Percentiles rank a stretch among this genome's conserved stretches.
Evolutionary conservation across 345 rosid species (phyloP).

Genomic region (Barbarea vulgaris): DNA sequence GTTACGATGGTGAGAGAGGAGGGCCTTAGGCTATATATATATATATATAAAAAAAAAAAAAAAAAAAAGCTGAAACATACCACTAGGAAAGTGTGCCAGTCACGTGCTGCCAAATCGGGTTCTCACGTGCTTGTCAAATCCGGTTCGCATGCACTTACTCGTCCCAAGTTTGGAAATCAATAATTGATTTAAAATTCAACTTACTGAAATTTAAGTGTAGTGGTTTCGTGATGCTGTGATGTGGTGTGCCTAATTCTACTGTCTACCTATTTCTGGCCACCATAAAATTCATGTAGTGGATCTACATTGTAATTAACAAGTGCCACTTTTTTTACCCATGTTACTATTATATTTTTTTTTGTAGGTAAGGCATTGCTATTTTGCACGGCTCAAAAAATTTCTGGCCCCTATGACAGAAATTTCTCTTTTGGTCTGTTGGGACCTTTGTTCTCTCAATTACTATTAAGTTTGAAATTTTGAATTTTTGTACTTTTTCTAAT

Average conservation of each 20-base stretch:
- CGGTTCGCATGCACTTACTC: constrained; percentile 35
- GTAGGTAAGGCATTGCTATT: not conserved
- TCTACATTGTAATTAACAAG: not conserved
- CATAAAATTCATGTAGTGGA: not conserved
- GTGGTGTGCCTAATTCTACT: not conserved
- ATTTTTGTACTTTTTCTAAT: not conserved
- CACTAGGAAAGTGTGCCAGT: constrained; percentile 39
- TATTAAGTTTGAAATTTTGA: not conserved
- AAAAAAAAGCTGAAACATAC: constrained; percentile 51
- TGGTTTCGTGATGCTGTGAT: not conserved
- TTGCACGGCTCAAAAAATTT: not conserved
- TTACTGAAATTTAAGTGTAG: not conserved
- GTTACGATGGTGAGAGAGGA: constrained; percentile 17
- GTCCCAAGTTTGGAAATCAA: constrained; percentile 25
- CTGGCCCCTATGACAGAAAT: not conserved
- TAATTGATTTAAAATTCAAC: constrained; percentile 1
- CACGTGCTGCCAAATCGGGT: constrained; percentile 36
- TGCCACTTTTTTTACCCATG: not conserved
- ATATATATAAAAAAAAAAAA: too few species aligned
- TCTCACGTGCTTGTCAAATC: constrained; percentile 34
- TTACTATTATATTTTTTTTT: too few species aligned
- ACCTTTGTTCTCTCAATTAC: not conserved
- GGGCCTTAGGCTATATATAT: not conserved
- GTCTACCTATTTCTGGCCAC: constrained; percentile 23
- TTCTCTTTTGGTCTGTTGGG: not conserved